These are phyloP conservation scores for Heritiera littoralis DNA, from an alignment of 345 rosid species.

Conservation along the genomic window DNA sequence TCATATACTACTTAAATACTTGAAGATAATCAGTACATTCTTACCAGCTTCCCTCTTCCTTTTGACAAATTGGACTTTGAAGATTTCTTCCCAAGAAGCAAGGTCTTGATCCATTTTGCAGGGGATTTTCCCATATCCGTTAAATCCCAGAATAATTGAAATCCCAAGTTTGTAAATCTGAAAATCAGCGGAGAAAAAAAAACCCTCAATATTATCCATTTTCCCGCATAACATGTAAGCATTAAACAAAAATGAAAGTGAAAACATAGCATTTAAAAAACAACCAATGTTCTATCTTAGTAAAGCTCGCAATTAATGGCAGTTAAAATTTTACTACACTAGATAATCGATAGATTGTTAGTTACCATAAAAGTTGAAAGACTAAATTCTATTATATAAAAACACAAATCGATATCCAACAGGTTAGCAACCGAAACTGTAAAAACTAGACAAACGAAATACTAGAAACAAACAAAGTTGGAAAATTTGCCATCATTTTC, in stretches of 20 bases:
- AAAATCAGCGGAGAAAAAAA: conserved; percentile 25
- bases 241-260: background rate
- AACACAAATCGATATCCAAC: background rate
- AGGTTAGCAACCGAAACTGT: background rate
- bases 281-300: background rate
- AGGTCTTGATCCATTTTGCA: conserved; percentile 76
- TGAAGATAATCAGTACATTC: conserved; percentile 11
- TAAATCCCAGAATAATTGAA: conserved; percentile 12
- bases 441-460: background rate
- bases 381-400: background rate
- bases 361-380: background rate
- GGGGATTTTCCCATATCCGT: conserved; percentile 73
- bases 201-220: background rate
- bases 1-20: conserved; percentile 1
- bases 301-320: conserved; percentile 6
- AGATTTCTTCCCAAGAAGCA: conserved; percentile 66
- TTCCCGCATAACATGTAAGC: background rate
- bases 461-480: background rate
- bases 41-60: conserved; percentile 51
- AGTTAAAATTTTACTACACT: background rate
- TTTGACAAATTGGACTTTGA: conserved; percentile 60
- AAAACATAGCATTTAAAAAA: background rate
- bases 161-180: conserved; percentile 12
- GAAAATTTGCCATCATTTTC: background rate
- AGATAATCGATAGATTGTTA: conserved; percentile 6